Base-by-base conservation (phyloP, 352 stramenopile species). In the Phytophthora nicotianae region DNA sequence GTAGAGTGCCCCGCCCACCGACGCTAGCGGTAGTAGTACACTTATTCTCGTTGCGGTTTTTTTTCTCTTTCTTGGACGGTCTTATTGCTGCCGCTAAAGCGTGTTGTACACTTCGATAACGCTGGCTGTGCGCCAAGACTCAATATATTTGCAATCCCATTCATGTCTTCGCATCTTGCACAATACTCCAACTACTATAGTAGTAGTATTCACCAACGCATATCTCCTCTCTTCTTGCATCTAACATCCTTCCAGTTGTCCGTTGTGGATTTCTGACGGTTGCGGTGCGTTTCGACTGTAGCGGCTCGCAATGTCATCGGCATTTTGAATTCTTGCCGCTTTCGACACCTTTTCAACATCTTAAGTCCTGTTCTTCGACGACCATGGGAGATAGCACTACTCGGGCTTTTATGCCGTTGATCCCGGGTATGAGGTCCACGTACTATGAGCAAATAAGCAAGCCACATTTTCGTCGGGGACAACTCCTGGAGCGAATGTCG, bases 401-500 rank as follows among this genome's bases (percentile, higher is more conserved):
- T 17, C 37, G 50, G 8, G 32, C 51, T 5, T 72, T 72, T 26
- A 46, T 68, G 40, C 75, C 81, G 24, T 58, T 89, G 42, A 74
- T 92, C 21, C 81, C 81, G 8, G 83, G 81, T 0, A 74, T 89
- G 53, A 42, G 81, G 17, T 91, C 79, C 2, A 81, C 68, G 2
- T 72, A 89, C 33, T 68, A 77, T 20, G 70, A 79, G 4, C 72
- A 85, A 50, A 75, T 72, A 50, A 50, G 43, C 46, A 77, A 74
- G 37, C 43, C 65, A 24, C 52, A 88, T 72, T 92, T 90, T 58
- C 79, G 78, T 48, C 79, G 80, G 27, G 71, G 73, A 16, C 81
- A 92, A 41, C 51, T 88, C 4, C 63, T 92, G n/a, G 69, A 88
- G 60, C 75, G 79, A 33, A 89, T 92, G 81, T 66, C 65, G 7